Evolutionary conservation across 805 yeast species (phyloP).

Genomic region (Komagataella pseudopastoris): DNA sequence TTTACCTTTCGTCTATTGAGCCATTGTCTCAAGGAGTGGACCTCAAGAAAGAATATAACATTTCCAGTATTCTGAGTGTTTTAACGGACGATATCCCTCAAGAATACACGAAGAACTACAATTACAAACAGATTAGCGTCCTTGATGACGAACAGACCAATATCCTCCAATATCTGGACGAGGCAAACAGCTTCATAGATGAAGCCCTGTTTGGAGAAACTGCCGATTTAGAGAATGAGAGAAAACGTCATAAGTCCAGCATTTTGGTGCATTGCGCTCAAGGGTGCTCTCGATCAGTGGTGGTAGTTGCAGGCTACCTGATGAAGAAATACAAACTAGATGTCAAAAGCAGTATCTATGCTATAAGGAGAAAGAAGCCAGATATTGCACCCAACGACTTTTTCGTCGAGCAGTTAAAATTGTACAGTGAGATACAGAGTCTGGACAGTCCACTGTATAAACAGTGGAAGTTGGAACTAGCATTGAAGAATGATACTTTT

Average conservation of each 20-base stretch:
- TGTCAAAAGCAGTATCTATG: conserved; percentile 53
- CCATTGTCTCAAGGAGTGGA: conserved; percentile 46
- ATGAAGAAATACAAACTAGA: conserved; percentile 41
- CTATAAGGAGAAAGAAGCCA: conserved; percentile 52
- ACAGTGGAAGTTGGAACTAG: conserved; percentile 24
- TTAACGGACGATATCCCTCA: conserved; percentile 51
- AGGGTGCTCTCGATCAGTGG: conserved; percentile 35
- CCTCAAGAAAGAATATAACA: conserved; percentile 33
- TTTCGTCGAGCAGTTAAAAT: conserved; percentile 56
- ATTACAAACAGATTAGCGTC: conserved; percentile 46
- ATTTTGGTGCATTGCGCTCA: conserved; percentile 39
- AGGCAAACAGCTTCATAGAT: conserved; percentile 54
- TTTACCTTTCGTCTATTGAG: conserved; percentile 62
- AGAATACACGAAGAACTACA: conserved; percentile 26
- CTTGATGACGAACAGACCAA: conserved; percentile 64
- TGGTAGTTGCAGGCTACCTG: conserved; percentile 31
- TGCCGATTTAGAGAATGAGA: conserved; percentile 7
- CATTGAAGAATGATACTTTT: conserved; percentile 15
- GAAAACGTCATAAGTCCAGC: conserved; percentile 26
- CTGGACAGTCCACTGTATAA: conserved; percentile 20
- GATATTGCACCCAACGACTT: conserved; percentile 60
- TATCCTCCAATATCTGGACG: conserved; percentile 47
- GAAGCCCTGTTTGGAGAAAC: conserved; percentile 36
- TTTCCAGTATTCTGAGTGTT: conserved; percentile 63
- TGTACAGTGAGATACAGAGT: conserved; percentile 31